A percentile compares a stretch with the other conserved stretches of the same genome.
These are phyloP conservation scores for Coniferiporia weirii DNA, from an alignment of 1,284 basidiomycete species.

Conservation along the genomic window DNA sequence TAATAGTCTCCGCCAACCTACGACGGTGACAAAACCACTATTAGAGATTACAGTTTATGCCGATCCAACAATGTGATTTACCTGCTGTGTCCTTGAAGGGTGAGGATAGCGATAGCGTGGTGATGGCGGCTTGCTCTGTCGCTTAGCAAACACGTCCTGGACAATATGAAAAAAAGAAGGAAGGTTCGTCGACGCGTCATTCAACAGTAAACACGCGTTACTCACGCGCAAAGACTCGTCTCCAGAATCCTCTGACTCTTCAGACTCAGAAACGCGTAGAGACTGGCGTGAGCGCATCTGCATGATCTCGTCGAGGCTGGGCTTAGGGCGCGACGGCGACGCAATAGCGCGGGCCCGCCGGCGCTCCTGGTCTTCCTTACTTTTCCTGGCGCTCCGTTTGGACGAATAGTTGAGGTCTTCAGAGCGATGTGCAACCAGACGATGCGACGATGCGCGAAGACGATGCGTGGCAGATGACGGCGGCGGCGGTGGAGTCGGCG, in stretches of 20 bases:
- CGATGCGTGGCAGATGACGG: not conserved
- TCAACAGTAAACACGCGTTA: slow-evolving; percentile 8
- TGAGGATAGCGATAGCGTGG: slow-evolving; percentile 14
- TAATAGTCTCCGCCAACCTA: slow-evolving; percentile 1
- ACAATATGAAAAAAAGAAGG: not conserved
- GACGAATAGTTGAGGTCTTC: not conserved
- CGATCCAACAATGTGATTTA: not conserved
- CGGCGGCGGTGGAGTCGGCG: not conserved
- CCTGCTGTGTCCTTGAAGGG: slow-evolving; percentile 3
- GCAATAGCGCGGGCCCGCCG: slow-evolving; percentile 1
- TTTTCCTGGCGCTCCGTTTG: not conserved
- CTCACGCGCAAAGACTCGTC: slow-evolving; percentile 14
- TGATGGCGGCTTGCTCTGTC: not conserved
- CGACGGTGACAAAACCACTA: not conserved
- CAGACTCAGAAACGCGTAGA: slow-evolving; percentile 18
- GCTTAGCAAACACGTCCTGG: slow-evolving; percentile 12
- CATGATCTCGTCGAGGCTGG: slow-evolving; percentile 19
- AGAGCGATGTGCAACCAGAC: not conserved
- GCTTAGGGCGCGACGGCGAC: slow-evolving; percentile 14
- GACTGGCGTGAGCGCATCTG: slow-evolving; percentile 13
- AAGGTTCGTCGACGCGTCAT: not conserved
- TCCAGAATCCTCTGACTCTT: slow-evolving; percentile 18
- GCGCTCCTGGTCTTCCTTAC: not conserved
- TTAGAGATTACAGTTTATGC: not conserved
- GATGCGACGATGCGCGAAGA: slow-evolving; percentile 4